phyloP scores from a whole-genome alignment of 441 rosid genomes.

The Pelargonium fulgidum region DNA sequence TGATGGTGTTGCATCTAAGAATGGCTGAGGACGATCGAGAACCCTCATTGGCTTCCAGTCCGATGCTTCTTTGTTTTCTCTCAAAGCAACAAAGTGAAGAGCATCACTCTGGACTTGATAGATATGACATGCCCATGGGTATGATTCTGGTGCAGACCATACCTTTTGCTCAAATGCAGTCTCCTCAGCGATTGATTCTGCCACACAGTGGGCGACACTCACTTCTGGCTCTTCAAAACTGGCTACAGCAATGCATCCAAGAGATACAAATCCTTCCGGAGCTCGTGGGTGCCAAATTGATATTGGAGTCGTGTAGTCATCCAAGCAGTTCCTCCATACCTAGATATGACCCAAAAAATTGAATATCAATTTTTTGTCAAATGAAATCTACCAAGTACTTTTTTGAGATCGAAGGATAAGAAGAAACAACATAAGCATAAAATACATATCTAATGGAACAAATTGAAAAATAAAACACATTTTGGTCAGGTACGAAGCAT shows the following conservation, averaged over 20 bases:
- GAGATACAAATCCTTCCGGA: constrained; percentile 70
- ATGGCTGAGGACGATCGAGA: constrained; percentile 37
- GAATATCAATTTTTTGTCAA: neutral
- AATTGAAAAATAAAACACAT: no score
- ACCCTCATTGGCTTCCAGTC: constrained; percentile 81
- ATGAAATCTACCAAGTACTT: neutral
- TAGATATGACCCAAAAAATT: constrained; percentile 23
- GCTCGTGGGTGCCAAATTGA: constrained; percentile 96
- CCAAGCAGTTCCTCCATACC: constrained; percentile 95
- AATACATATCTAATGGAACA: no score
- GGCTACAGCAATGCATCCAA: constrained; percentile 68
- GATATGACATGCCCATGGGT: constrained; percentile 88
- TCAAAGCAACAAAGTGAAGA: constrained; percentile 77
- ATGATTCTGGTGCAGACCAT: constrained; percentile 80
- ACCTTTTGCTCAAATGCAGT: constrained; percentile 84
- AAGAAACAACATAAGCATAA: neutral
- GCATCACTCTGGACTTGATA: constrained; percentile 88
- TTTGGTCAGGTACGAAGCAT: no score
- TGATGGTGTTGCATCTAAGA: neutral
- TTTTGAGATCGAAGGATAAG: neutral
- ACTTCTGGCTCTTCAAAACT: constrained; percentile 65
- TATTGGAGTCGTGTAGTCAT: constrained; percentile 60
- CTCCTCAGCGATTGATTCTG: constrained; percentile 59
- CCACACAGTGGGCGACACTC: constrained; percentile 51
- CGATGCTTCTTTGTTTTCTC: constrained; percentile 66